Evolutionary conservation across 2,329 filamentous ascomycete species (phyloP).

Genomic region (Neodidymelliopsis sp.): DNA sequence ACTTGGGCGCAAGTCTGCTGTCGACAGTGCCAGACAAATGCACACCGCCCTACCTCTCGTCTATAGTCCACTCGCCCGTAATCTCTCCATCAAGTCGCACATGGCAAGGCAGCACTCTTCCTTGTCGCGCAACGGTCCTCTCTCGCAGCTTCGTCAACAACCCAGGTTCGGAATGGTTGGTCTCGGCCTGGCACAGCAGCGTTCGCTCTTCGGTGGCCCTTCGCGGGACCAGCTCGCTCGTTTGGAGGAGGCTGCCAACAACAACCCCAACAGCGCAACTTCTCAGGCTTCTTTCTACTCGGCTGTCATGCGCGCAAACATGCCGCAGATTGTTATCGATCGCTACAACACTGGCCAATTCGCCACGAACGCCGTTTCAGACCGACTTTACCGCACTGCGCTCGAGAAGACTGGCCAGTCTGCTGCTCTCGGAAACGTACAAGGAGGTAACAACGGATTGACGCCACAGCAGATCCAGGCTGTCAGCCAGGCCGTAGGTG

Average conservation of each 20-base stretch:
- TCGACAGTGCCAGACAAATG: slow-evolving; percentile 32
- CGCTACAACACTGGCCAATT: slow-evolving; percentile 87
- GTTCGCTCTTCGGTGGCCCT: slow-evolving; percentile 56
- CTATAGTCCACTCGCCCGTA: slow-evolving; percentile 45
- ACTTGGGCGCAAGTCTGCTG: slow-evolving; percentile 31
- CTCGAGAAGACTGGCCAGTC: slow-evolving; percentile 66
- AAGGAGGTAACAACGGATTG: slow-evolving; percentile 45
- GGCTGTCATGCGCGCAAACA: slow-evolving; percentile 86
- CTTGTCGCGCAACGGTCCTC: slow-evolving; percentile 44
- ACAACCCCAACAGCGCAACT: slow-evolving; percentile 84
- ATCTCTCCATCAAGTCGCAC: slow-evolving; percentile 32
- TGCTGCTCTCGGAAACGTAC: slow-evolving; percentile 39
- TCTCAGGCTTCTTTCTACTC: slow-evolving; percentile 95
- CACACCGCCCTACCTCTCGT: slow-evolving; percentile 34
- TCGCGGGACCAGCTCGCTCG: slow-evolving; percentile 74
- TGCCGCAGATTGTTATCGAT: slow-evolving; percentile 92
- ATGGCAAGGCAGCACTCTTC: slow-evolving; percentile 51
- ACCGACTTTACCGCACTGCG: slow-evolving; percentile 80
- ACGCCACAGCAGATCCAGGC: slow-evolving; percentile 74
- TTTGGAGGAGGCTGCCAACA: slow-evolving; percentile 90
- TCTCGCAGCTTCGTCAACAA: slow-evolving; percentile 40
- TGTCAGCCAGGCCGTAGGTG: slow-evolving; percentile 81
- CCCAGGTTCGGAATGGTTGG: slow-evolving; percentile 44
- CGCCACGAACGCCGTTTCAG: slow-evolving; percentile 79
- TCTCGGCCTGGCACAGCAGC: slow-evolving; percentile 52